These are phyloP conservation scores for Lecanosticta acicola DNA, from an alignment of 2,329 filamentous ascomycete genomes.

Conservation along the genomic window DNA sequence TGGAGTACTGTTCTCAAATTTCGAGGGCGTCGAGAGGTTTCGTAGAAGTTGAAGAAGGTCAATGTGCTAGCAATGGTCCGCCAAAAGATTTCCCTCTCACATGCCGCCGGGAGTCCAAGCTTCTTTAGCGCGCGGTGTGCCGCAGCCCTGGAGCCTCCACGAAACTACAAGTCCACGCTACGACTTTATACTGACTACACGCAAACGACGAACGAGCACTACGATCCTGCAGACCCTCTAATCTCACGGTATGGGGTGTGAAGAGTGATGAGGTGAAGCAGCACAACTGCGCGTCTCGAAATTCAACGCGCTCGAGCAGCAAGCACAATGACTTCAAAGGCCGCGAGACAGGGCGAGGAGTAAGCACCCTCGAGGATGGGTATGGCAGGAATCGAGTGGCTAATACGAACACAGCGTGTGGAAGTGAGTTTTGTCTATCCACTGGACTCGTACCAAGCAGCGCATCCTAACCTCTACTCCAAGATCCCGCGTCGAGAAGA, in stretches of 20 bases:
- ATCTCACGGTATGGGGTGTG: neutral
- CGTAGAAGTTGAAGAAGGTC: too few relatives aligned
- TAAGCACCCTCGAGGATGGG: constrained; percentile 41
- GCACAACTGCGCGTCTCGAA: constrained; percentile 12
- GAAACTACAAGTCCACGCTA: too few relatives aligned
- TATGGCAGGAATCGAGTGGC: constrained; percentile 18
- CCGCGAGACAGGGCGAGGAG: constrained; percentile 68
- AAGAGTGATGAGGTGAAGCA: constrained; percentile 25
- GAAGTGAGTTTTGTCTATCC: constrained; percentile 62
- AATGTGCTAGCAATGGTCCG: too few relatives aligned
- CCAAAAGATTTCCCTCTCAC: too few relatives aligned
- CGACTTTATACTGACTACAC: neutral
- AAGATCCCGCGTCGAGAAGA: constrained; percentile 92
- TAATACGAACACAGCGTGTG: constrained; percentile 61
- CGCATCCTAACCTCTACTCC: neutral
- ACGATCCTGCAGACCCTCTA: neutral
- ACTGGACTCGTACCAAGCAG: neutral
- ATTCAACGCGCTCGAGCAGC: constrained; percentile 13
- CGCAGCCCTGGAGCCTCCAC: too few relatives aligned
- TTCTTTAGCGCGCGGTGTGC: too few relatives aligned
- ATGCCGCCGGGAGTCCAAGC: too few relatives aligned
- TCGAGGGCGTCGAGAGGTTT: too few relatives aligned
- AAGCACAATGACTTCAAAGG: constrained; percentile 53
- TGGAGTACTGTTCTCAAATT: too few relatives aligned
- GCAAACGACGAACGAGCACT: neutral